A percentile compares a stretch with the other conserved stretches of the same genome.
Conservation (phyloP, 306 rosid species). For the Quercus bicolor region DNA sequence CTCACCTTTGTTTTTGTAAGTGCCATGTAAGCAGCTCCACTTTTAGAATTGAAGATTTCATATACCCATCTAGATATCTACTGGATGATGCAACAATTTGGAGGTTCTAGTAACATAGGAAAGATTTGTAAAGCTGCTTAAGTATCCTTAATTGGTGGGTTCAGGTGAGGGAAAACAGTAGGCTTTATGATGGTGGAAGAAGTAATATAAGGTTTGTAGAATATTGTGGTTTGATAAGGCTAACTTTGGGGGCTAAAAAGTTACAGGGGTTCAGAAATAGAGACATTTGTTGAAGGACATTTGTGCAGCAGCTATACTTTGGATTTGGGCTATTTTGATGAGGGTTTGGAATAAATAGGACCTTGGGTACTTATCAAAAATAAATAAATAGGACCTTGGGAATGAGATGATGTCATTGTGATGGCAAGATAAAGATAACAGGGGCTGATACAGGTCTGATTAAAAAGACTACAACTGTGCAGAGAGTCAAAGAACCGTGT, state of each 20-base stretch:
- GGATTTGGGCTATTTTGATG: not conserved
- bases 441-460: not conserved
- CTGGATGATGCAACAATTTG: not conserved
- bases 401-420: not conserved
- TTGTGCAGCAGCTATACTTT: not conserved
- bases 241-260: not conserved
- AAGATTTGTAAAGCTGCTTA: not conserved
- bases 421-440: not conserved
- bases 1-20: not conserved
- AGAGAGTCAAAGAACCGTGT: not conserved
- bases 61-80: not conserved
- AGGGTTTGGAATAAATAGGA: not conserved
- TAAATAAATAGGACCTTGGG: not conserved
- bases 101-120: not conserved
- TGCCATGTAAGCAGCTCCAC: not conserved
- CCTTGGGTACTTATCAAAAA: not conserved
- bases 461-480: not conserved
- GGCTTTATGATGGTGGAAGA: not conserved
- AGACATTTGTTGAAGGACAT: not conserved
- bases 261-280: not conserved
- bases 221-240: not conserved
- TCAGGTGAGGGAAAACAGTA: not conserved
- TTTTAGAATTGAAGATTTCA: not conserved
- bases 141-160: not conserved
- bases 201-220: not conserved